Evolutionary conservation across 2,329 filamentous ascomycete genomes (phyloP).

Genomic region (Pyrenophora graminea): DNA sequence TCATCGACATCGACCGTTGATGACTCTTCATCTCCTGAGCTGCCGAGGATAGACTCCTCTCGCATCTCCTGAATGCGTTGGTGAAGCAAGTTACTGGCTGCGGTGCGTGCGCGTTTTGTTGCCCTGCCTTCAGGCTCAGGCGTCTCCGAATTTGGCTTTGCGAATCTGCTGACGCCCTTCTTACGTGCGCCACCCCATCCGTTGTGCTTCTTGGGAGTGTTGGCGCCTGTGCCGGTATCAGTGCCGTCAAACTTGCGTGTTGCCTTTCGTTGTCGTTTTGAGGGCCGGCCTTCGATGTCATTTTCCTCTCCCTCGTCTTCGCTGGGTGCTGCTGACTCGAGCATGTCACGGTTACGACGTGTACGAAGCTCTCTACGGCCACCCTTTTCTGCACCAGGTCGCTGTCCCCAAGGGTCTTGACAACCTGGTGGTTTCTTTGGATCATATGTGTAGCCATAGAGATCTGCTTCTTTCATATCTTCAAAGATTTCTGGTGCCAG

Average conservation of each 20-base stretch:
- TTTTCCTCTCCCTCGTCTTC: conserved; percentile 47
- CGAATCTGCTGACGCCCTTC: conserved; percentile 42
- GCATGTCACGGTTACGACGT: conserved; percentile 48
- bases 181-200: conserved; percentile 47
- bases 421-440: conserved; percentile 54
- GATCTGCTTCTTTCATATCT: conserved; percentile 63
- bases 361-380: conserved; percentile 54
- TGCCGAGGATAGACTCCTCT: conserved; percentile 47
- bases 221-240: conserved; percentile 37
- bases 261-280: conserved; percentile 42
- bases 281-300: conserved; percentile 36
- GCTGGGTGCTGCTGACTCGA: conserved; percentile 44
- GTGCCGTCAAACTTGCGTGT: conserved; percentile 43
- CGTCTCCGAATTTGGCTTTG: conserved; percentile 38
- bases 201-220: conserved; percentile 40
- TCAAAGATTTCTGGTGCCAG: conserved; percentile 56
- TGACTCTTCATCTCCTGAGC: conserved; percentile 43
- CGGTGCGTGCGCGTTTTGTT: conserved; percentile 35
- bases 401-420: conserved; percentile 62
- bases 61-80: conserved; percentile 54
- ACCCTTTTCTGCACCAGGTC: conserved; percentile 50
- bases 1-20: conserved; percentile 39
- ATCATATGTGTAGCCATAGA: conserved; percentile 65
- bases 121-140: conserved; percentile 42
- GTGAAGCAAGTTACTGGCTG: conserved; percentile 40